Evolutionary conservation across 1,284 basidiomycete species (phyloP), one percentile per base, ranked within the genome.

Genomic region (Polyporus tsugae): DNA sequence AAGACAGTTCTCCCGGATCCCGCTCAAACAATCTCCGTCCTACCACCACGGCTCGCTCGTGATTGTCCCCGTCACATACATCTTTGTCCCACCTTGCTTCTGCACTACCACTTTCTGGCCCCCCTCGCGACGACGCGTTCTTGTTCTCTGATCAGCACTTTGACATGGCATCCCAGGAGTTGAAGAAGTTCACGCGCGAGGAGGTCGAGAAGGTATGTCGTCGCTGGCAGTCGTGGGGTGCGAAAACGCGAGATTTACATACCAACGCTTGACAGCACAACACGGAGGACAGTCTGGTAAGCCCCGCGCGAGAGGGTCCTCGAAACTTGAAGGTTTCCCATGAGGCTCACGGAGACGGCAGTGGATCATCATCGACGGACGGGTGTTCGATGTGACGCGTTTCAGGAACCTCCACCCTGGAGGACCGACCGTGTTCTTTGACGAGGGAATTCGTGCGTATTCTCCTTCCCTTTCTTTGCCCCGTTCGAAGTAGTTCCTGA

Each of bases 321-420:
- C 38, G 29, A 11, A 29, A 29, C 29, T 29, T 29, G 29, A 29
- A 29, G 29, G 29, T 29, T 29, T 29, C 38, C 57, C n/a, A 35
- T 44, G 39, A 19, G 15, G 15, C 60, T 69, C 25, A 64, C 29
- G 25, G 2, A 10, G 46, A 35, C 33, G 29, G 2, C 72, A 92
- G 91, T 96, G 94, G 93, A 82, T 95, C 73, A 87, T 95, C 70
- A 86, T 97, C 74, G 95, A 96, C 79, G 86, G 90, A 25, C 91
- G 90, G 75, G 93, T 96, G 38, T 96, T 92, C 79, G 91, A 95
- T 78, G 82, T 96, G 36, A 88, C 90, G 66, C 90, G 89, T 73
- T 97, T 97, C 79, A 87, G 85, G 64, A 85, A 83, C 63, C 83
- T 96, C 72, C 95, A 97, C 78, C 95, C 95, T 0, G 95, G 95